Conservation (phyloP, 768 basidiomycete genomes). For the Suillus subluteus region DNA sequence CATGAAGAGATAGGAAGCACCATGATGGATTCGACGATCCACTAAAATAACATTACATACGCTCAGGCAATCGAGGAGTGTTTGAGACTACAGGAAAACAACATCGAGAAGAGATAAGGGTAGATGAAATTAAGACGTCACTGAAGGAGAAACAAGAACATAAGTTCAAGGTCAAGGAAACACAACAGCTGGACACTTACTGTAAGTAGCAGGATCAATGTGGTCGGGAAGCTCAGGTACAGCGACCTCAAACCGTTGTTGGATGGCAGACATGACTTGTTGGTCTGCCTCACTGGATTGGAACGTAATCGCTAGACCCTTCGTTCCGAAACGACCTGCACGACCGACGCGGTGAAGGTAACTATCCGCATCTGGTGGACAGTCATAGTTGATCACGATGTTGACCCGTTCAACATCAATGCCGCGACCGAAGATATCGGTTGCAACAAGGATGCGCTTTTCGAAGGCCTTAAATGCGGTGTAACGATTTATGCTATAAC, state of each 20-base stretch:
- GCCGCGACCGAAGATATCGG: slow-evolving; percentile 98
- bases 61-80: slow-evolving; percentile 12
- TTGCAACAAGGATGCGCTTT: slow-evolving; percentile 98
- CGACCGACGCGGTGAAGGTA: slow-evolving; percentile 99
- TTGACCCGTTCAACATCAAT: slow-evolving; percentile 99
- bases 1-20: slow-evolving; percentile 2
- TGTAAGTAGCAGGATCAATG: slow-evolving; percentile 95
- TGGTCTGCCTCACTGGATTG: slow-evolving; percentile 91
- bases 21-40: slow-evolving; percentile 11
- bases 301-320: slow-evolving; percentile 98
- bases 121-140: slow-evolving; percentile 47
- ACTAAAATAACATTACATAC: slow-evolving; percentile 28
- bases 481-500: slow-evolving; percentile 87
- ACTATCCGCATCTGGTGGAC: slow-evolving; percentile 94
- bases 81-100: slow-evolving; percentile 7
- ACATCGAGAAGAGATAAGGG: slow-evolving; percentile 14
- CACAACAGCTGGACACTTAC: slow-evolving; percentile 50
- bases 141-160: slow-evolving; percentile 25
- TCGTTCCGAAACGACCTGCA: slow-evolving; percentile 99
- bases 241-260: slow-evolving; percentile 96
- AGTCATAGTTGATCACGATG: slow-evolving; percentile 99
- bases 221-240: slow-evolving; percentile 94
- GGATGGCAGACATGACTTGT: slow-evolving; percentile 93
- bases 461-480: slow-evolving; percentile 99
- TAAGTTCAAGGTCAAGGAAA: background rate